Evolutionary conservation across 2,329 filamentous ascomycete genomes (phyloP), one percentile per base, ranked within the genome.

Genomic region (Colletotrichum tabaci): DNA sequence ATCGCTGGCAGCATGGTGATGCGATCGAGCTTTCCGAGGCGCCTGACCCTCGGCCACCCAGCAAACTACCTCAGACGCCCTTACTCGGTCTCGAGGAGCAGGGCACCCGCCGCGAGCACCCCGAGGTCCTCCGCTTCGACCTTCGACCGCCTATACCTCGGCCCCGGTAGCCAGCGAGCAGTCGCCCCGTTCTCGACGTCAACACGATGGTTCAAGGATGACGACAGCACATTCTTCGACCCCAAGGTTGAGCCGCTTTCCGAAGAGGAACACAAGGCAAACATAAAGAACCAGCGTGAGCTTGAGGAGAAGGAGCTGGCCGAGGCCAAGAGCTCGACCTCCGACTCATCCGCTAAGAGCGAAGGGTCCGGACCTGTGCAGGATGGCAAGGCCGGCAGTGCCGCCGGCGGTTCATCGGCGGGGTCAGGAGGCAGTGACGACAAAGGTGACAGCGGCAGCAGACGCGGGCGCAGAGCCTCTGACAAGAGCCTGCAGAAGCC

Each of bases 401-500:
- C 90, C 58, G 88, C 91, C 58, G 88, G 88, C 52, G 87, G 87
- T 53, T 80, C 83, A 23, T 83, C 85, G 74, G 86, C 81, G 71
- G 85, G 87, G 9, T 78, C 81, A 52, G 84, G 87, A 18, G 87
- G 87, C 66, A 86, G 80, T 8, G 66, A 73, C 35, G 73, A 73
- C 21, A 70, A 72, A 50, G 79, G 89, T 49, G 90, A 92, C 76
- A 88, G 92, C 30, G 55, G 69, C 30, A 90, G 92, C 61, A 92
- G 90, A 82, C 93, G 91, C 78, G 91, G 94, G 66, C 89, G 90
- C 75, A 95, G 93, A 79, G 78, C 81, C 44, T 87, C 91, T 44
- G 94, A 96, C 72, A 91, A 90, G 78, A 91, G 93, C 30, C 87
- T 98, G 49, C 91, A 94, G 77, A 98, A 98, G 83, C 93, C 95